Evolutionary conservation across 441 rosid species (phyloP), one percentile per base, ranked within the genome.

Genomic region (Dalechampia spathulata): DNA sequence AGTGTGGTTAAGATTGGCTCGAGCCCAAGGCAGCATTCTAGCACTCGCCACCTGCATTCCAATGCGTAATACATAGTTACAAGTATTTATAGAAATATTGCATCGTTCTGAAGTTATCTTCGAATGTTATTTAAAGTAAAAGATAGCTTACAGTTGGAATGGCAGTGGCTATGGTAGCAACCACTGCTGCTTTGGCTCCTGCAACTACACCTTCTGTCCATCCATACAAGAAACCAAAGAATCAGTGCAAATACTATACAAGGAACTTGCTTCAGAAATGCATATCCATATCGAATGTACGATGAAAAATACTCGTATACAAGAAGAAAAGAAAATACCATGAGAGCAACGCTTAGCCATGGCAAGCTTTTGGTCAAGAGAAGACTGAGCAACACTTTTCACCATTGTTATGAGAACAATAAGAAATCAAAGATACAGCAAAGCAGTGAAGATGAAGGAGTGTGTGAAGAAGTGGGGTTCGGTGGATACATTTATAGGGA

Each of bases 21-120:
- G 80, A n/a, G 89, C 93, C 93, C 93, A 78, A 0, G 93, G 89
- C 60, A 80, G 69, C 86, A 82, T 78, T 64, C 85, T 82, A 22
- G 64, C 93, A 72, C 89, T 82, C 12, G 87, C 89, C 68, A 85
- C 12, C 92, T 84, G 34, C 34, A 30, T 30, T 30, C n/a, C n/a
- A n/a, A n/a, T n/a, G n/a, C n/a, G n/a, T n/a, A n/a, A n/a, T n/a
- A n/a, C n/a, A n/a, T n/a, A n/a, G n/a, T n/a, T n/a, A n/a, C n/a
- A n/a, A n/a, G n/a, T n/a, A n/a, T n/a, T n/a, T n/a, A n/a, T n/a
- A 30, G 4, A 4, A 30, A 30, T 30, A 30, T 8, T 27, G 2
- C 9, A 3, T n/a, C 0, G 6, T 11, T n/a, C n/a, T n/a, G n/a
- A n/a, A n/a, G n/a, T n/a, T n/a, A n/a, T n/a, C n/a, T n/a, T n/a